phyloP scores from a whole-genome alignment of 2,329 filamentous ascomycete species.

The Colletotrichum graminicola region DNA sequence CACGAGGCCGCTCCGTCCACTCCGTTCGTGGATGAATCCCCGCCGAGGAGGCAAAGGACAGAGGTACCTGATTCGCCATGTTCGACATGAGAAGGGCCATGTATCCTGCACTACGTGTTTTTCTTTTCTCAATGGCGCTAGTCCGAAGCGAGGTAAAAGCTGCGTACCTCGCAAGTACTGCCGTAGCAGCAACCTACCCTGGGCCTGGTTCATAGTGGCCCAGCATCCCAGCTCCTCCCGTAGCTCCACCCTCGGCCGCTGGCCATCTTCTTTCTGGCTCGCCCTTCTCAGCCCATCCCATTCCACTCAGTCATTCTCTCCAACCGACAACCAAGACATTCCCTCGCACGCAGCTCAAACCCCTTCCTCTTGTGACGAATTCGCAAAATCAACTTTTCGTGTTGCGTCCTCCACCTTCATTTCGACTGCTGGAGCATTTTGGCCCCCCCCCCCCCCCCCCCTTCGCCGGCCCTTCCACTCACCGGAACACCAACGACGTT shows the following conservation, averaged over 20 bases:
- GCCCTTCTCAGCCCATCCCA: slow-evolving; percentile 39
- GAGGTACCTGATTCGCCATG: not conserved
- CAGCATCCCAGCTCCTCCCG: slow-evolving; percentile 41
- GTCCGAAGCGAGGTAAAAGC: slow-evolving; percentile 9
- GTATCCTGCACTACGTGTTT: not conserved
- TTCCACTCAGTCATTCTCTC: slow-evolving; percentile 29
- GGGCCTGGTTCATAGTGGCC: slow-evolving; percentile 28
- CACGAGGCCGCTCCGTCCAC: slow-evolving; percentile 23
- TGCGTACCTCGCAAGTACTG: slow-evolving; percentile 33
- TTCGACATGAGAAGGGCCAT: not conserved
- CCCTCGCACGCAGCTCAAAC: slow-evolving; percentile 8
- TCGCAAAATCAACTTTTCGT: not conserved
- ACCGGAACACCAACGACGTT: not conserved
- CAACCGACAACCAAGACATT: slow-evolving; percentile 29
- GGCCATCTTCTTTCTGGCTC: slow-evolving; percentile 40
- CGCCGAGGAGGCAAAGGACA: slow-evolving; percentile 2
- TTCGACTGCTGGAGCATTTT: slow-evolving; percentile 7
- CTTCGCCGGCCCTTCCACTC: not conserved
- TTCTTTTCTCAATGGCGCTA: slow-evolving; percentile 12
- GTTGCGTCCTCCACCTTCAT: slow-evolving; percentile 18
- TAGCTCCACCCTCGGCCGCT: slow-evolving; percentile 33
- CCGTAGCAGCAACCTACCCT: slow-evolving; percentile 25
- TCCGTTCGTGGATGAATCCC: slow-evolving; percentile 22
- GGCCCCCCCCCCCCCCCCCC: not conserved
- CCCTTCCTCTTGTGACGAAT: slow-evolving; percentile 14